Evolutionary conservation across 2,329 filamentous ascomycete species (phyloP).

Genomic region (Sarocladiaceae sp.): DNA sequence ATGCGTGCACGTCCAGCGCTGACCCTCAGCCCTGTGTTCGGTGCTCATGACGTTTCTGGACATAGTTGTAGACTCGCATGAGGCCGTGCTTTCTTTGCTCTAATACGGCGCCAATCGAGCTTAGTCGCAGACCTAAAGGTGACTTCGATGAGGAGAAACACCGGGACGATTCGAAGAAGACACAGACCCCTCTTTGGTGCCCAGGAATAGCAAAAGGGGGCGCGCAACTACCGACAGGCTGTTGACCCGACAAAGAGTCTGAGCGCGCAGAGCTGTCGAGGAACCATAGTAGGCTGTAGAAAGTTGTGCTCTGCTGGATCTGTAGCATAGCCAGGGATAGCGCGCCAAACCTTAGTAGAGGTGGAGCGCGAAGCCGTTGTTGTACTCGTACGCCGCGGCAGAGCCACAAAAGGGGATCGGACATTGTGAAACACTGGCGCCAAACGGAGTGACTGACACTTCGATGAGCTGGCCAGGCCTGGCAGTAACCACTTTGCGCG

Average conservation of each 20-base stretch:
- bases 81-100: not conserved
- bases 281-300: too few species aligned
- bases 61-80: not conserved
- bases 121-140: too few species aligned
- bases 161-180: too few species aligned
- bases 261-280: too few species aligned
- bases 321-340: too few species aligned
- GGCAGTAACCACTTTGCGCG: too few species aligned
- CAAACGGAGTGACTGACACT: not conserved
- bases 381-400: not conserved
- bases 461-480: too few species aligned
- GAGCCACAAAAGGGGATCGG: not conserved
- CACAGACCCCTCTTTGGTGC: too few species aligned
- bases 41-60: not conserved
- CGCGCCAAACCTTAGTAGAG: not conserved
- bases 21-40: not conserved
- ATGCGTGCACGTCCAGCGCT: not conserved
- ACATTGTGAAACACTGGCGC: not conserved
- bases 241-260: not conserved
- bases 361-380: not conserved
- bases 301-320: too few species aligned
- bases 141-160: not conserved
- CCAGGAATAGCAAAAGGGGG: too few species aligned
- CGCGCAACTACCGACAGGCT: not conserved
- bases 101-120: too few species aligned